Evolutionary conservation across 371 early-diverging fungal genomes (phyloP), one percentile per base, ranked within the genome.

Genomic region (Rhizopus delemar): DNA sequence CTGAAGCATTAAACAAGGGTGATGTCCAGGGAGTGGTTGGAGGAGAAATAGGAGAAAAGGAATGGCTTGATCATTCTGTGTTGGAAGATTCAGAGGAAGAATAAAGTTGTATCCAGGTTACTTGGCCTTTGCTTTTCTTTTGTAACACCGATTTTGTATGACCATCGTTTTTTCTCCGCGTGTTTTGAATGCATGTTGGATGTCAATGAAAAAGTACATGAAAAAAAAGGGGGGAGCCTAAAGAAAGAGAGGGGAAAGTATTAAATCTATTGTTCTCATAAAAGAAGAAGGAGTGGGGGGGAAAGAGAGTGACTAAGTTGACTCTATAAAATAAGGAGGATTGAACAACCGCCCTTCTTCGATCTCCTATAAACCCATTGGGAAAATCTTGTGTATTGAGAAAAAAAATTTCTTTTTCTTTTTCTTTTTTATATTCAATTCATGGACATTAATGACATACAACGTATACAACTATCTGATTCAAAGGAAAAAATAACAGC

Each of bases 401-500:
- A 15, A 51, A 49, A 49, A 15, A 49, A 49, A 31, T 51, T 51
- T 51, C 35, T 51, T n/a, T 51, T 51, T 51, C 35, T 13, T 51
- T 51, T 8, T 35, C 15, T 15, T 41, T 11, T 28, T 22, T 34
- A 9, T 53, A 22, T 52, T 13, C 22, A 15, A 8, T 53, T 53
- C 39, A 9, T 41, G 6, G 16, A 8, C 29, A 39, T 53, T 16
- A 39, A 39, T 39, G 16, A 35, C 8, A 34, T 51, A 49, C 32
- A 31, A 49, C 12, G 31, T 5, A 49, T 2, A 5, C 22, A 5
- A 11, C 22, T 22, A 22, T 22, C 22, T 22, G 2, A 22, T 22
- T 22, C 22, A 22, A 22, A 22, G 22, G 22, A 22, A 22, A 22
- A 22, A 1, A 22, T 22, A 22, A 22, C 22, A 22, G 2, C 22